These are phyloP conservation scores for Camellia sinensis DNA, from an alignment of 148 eudicot genomes.

Conservation along the genomic window DNA sequence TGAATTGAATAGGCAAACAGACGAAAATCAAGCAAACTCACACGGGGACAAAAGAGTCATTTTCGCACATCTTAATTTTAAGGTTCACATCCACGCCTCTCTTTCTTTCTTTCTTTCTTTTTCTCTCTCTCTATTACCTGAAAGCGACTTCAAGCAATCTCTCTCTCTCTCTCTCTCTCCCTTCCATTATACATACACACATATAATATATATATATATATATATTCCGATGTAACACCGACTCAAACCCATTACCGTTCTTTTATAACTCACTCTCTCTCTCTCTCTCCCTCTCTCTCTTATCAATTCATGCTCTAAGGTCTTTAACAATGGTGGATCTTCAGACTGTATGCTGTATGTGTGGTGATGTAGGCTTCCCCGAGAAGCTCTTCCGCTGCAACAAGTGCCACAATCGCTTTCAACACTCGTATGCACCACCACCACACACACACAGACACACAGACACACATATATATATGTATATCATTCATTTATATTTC, in stretches of 20 bases:
- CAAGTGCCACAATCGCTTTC: conserved; percentile 56
- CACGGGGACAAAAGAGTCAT: conserved; percentile 21
- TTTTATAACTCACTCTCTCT: conserved; percentile 3
- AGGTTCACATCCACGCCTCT: conserved; percentile 23
- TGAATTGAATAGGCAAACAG: background rate
- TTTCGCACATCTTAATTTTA: conserved; percentile 15
- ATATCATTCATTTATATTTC: background rate
- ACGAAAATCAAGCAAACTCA: background rate
- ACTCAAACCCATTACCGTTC: conserved; percentile 23
- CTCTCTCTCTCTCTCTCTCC: conserved; percentile 30
- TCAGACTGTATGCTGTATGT: conserved; percentile 57
- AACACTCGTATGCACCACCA: conserved; percentile 52
- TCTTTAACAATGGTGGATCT: conserved; percentile 43
- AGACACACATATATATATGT: background rate
- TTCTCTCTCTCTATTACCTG: conserved; percentile 26
- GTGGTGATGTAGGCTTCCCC: conserved; percentile 65
- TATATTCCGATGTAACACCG: conserved; percentile 16
- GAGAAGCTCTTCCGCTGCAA: conserved; percentile 68
- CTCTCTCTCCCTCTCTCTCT: background rate
- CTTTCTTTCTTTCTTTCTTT: conserved; percentile 19
- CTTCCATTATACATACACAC: conserved; percentile 15
- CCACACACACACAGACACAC: no score
- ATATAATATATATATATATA: conserved; percentile 5
- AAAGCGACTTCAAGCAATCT: conserved; percentile 55
- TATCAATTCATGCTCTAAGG: background rate